Evolutionary conservation across 495 filamentous ascomycete species (phyloP).

Genomic region (Penicillium turbatum): DNA sequence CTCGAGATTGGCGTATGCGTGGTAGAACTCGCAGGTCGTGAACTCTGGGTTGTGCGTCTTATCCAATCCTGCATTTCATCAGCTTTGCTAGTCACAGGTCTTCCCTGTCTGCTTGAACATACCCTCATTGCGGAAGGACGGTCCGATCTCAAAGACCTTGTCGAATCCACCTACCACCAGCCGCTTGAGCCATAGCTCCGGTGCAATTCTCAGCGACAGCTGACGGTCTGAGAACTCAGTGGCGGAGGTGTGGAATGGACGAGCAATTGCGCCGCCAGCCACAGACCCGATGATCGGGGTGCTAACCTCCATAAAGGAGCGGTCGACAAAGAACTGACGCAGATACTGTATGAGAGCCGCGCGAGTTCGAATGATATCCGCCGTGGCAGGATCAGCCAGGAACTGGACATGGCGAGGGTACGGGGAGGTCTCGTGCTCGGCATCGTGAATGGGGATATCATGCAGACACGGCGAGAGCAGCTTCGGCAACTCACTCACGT

Average conservation of each 20-base stretch:
- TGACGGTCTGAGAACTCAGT: constrained; percentile 64
- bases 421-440: constrained; percentile 62
- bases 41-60: constrained; percentile 95
- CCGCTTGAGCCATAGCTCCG: constrained; percentile 93
- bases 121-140: constrained; percentile 93
- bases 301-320: constrained; percentile 76
- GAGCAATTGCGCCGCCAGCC: constrained; percentile 78
- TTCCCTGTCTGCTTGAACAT: constrained; percentile 4
- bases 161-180: constrained; percentile 88
- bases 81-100: neutral
- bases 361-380: constrained; percentile 68
- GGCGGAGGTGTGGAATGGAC: constrained; percentile 74
- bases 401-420: constrained; percentile 74
- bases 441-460: constrained; percentile 61
- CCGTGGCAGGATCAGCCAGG: constrained; percentile 60
- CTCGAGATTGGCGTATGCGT: constrained; percentile 71
- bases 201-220: constrained; percentile 78
- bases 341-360: constrained; percentile 70
- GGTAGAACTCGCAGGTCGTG: constrained; percentile 95
- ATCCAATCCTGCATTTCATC: constrained; percentile 56
- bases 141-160: constrained; percentile 86
- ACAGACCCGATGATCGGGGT: constrained; percentile 78
- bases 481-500: constrained; percentile 59
- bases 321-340: constrained; percentile 64
- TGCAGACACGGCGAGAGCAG: constrained; percentile 75